Evolutionary conservation across 306 rosid genomes (phyloP).

Genomic region (Datisca glomerata): DNA sequence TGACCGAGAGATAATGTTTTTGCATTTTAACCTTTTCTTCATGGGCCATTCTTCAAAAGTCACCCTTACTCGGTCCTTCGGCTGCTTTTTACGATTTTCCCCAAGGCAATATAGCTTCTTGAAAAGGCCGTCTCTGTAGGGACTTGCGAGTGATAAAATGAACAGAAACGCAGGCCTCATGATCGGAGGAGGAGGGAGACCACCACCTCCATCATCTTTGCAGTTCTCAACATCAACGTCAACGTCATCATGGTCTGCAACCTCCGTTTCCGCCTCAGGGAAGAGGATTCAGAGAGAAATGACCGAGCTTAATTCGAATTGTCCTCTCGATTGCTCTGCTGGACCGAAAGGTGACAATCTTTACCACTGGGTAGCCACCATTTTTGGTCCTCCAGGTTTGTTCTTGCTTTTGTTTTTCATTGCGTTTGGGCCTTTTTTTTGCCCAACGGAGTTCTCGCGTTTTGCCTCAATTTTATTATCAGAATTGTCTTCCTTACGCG

Average conservation of each 20-base stretch:
- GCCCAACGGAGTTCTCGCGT: too few species aligned
- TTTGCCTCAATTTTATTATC: too few species aligned
- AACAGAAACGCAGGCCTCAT: background rate
- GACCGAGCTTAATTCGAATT: conserved; percentile 63
- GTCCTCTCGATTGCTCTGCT: conserved; percentile 76
- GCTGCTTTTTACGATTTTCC: too few species aligned
- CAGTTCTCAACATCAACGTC: conserved; percentile 33
- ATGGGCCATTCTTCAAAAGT: too few species aligned
- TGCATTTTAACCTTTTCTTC: too few species aligned
- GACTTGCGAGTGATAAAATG: background rate
- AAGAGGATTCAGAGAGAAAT: conserved; percentile 82
- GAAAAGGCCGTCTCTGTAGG: too few species aligned
- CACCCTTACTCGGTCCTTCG: too few species aligned
- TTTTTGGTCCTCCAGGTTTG: conserved; percentile 64
- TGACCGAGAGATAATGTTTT: too few species aligned
- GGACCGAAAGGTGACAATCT: conserved; percentile 96
- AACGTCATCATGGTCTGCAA: conserved; percentile 60
- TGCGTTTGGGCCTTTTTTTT: too few species aligned
- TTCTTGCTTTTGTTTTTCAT: background rate
- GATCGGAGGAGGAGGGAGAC: conserved; percentile 8
- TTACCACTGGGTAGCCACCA: conserved; percentile 87
- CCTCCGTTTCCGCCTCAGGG: conserved; percentile 71
- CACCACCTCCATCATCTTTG: background rate
- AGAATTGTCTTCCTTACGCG: too few species aligned
- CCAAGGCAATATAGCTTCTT: too few species aligned